Evolutionary conservation across 2,329 filamentous ascomycete genomes (phyloP).

Genomic region (Ophiostoma perfectum): DNA sequence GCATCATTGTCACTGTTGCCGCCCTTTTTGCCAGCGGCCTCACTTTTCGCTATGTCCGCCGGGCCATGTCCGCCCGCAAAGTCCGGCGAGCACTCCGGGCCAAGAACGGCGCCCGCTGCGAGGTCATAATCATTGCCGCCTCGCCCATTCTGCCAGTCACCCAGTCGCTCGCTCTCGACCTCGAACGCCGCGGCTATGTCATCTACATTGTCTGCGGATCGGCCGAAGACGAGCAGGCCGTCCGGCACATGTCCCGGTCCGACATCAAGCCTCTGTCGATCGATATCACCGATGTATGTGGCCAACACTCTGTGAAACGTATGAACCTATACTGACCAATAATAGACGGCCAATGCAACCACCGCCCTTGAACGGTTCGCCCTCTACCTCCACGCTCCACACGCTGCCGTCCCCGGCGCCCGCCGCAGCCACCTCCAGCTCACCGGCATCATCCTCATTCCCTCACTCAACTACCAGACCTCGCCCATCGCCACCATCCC

Average conservation of each 20-base stretch:
- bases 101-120: slow-evolving; percentile 74
- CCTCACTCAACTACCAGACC: slow-evolving; percentile 71
- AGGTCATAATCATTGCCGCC: slow-evolving; percentile 85
- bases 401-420: slow-evolving; percentile 69
- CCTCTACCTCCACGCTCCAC: slow-evolving; percentile 65
- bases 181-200: slow-evolving; percentile 87
- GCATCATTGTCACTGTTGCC: slow-evolving; percentile 65
- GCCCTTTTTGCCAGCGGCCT: slow-evolving; percentile 66
- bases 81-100: slow-evolving; percentile 71
- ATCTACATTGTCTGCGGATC: slow-evolving; percentile 85
- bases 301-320: background rate
- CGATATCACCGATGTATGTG: slow-evolving; percentile 62
- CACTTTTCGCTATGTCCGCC: slow-evolving; percentile 48
- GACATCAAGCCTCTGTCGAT: slow-evolving; percentile 79
- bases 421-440: slow-evolving; percentile 71
- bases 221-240: slow-evolving; percentile 75
- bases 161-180: slow-evolving; percentile 73
- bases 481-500: slow-evolving; percentile 81
- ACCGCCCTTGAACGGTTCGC: slow-evolving; percentile 67
- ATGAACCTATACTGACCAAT: slow-evolving; percentile 33
- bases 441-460: slow-evolving; percentile 76
- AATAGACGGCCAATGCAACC: slow-evolving; percentile 57
- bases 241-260: slow-evolving; percentile 68
- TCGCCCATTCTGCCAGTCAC: slow-evolving; percentile 79
- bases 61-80: slow-evolving; percentile 55